Evolutionary conservation across 2,329 filamentous ascomycete genomes (phyloP).

Genomic region (Neofusicoccum umdonicola): DNA sequence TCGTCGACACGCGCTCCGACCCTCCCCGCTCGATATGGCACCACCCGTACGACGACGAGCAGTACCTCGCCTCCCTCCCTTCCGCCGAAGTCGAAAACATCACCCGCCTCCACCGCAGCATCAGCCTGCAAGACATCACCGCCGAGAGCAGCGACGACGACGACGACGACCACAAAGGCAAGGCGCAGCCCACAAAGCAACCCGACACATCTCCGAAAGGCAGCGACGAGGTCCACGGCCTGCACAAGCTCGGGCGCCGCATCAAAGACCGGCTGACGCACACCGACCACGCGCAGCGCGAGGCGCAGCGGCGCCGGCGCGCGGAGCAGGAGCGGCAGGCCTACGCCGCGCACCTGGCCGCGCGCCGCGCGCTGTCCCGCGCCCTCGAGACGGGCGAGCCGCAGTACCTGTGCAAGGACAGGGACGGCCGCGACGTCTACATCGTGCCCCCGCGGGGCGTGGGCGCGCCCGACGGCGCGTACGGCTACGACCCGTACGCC

Average conservation of each 20-base stretch:
- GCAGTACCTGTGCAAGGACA: slow-evolving; percentile 55
- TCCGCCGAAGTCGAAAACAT: slow-evolving; percentile 51
- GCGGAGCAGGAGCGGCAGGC: slow-evolving; percentile 51
- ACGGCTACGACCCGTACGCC: slow-evolving; percentile 48
- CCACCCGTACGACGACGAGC: slow-evolving; percentile 60
- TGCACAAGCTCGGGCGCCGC: slow-evolving; percentile 52
- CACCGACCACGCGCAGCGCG: slow-evolving; percentile 56
- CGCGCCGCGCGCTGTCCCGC: slow-evolving; percentile 51
- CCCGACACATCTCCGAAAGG: not conserved
- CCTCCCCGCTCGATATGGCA: slow-evolving; percentile 61
- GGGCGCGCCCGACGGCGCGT: slow-evolving; percentile 31
- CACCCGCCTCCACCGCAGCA: slow-evolving; percentile 34
- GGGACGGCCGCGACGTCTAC: slow-evolving; percentile 56
- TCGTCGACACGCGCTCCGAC: slow-evolving; percentile 56
- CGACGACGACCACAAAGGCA: slow-evolving; percentile 22
- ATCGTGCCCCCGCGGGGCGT: slow-evolving; percentile 50
- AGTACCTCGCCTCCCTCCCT: slow-evolving; percentile 50
- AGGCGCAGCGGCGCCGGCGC: slow-evolving; percentile 44
- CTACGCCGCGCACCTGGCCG: slow-evolving; percentile 53
- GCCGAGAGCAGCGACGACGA: slow-evolving; percentile 50
- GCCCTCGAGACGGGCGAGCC: slow-evolving; percentile 56
- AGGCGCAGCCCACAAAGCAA: not conserved
- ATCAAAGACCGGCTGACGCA: slow-evolving; percentile 60
- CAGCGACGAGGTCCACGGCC: slow-evolving; percentile 25
- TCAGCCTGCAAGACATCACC: slow-evolving; percentile 38